A percentile compares a stretch with the other conserved stretches of the same genome.
phyloP scores from a whole-genome alignment of 2,329 filamentous ascomycete species.

The Talaromyces sp. region DNA sequence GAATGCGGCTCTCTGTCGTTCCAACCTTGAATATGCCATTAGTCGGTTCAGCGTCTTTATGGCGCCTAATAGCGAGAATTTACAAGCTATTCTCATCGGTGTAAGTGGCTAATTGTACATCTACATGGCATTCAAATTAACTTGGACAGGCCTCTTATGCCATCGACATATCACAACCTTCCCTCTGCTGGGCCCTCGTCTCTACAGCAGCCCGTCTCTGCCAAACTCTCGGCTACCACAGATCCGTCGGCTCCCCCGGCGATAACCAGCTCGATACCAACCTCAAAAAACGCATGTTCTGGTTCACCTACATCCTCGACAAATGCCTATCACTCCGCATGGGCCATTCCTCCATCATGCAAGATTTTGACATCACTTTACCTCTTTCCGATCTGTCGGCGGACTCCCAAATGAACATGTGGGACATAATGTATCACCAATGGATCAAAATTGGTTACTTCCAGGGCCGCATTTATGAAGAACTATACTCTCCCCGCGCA shows the following conservation, averaged over 20 bases:
- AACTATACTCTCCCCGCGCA: conserved; percentile 50
- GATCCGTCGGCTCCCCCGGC: conserved; percentile 32
- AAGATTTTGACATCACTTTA: conserved; percentile 60
- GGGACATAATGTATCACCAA: conserved; percentile 50
- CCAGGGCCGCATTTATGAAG: conserved; percentile 60
- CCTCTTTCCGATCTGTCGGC: conserved; percentile 36
- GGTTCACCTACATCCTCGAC: conserved; percentile 60
- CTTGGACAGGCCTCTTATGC: conserved; percentile 56
- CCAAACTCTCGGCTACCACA: conserved; percentile 63
- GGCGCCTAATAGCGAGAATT: conserved; percentile 55
- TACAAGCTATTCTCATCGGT: conserved; percentile 60
- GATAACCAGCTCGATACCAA: conserved; percentile 27
- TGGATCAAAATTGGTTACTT: conserved; percentile 60
- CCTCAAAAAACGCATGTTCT: conserved; percentile 53
- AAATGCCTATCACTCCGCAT: conserved; percentile 59
- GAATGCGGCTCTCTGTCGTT: conserved; percentile 39
- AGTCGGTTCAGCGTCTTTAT: conserved; percentile 56
- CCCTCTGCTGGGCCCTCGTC: conserved; percentile 63
- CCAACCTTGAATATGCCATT: conserved; percentile 48
- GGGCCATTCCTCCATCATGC: conserved; percentile 58
- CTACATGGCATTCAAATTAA: too few relatives aligned
- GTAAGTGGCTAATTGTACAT: conserved; percentile 42
- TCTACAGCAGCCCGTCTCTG: conserved; percentile 60
- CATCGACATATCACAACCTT: conserved; percentile 61
- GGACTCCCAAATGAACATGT: conserved; percentile 29